Evolutionary conservation across 257 asterid species (phyloP).

Genomic region (Thymus mandschuricus): DNA sequence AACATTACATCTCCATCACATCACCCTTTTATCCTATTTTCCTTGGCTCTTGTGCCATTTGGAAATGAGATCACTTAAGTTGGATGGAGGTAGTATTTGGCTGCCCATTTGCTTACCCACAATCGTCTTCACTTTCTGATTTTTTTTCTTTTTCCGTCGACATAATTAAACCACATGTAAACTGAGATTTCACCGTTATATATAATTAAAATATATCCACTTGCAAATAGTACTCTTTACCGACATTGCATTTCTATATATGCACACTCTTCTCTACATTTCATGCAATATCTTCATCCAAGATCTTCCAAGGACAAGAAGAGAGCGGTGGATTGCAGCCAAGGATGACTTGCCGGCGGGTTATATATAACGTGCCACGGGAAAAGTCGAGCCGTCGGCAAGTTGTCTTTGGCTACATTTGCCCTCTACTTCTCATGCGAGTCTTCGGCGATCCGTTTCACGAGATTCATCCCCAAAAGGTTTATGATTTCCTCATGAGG

Average conservation of each 20-base stretch:
- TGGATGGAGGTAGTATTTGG: no score
- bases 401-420: constrained; percentile 52
- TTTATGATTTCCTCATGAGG: no score
- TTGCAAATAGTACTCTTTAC: constrained; percentile 26
- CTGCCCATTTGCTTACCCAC: no score
- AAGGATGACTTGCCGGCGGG: constrained; percentile 49
- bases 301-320: constrained; percentile 35
- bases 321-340: constrained; percentile 46
- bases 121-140: no score
- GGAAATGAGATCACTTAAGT: no score
- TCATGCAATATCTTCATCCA: constrained; percentile 6
- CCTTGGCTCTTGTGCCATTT: no score
- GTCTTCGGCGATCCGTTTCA: constrained; percentile 33
- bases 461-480: background rate
- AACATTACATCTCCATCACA: no score
- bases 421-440: constrained; percentile 44
- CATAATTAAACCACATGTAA: no score
- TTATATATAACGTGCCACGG: background rate
- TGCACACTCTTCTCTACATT: background rate
- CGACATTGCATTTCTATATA: constrained; percentile 8
- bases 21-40: no score
- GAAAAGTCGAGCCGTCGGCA: constrained; percentile 30
- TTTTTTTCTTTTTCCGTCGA: no score
- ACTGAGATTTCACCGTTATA: constrained; percentile 12
- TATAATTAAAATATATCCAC: constrained; percentile 14